Conservation (phyloP, 257 asterid species). For the Cinchona pubescens region DNA sequence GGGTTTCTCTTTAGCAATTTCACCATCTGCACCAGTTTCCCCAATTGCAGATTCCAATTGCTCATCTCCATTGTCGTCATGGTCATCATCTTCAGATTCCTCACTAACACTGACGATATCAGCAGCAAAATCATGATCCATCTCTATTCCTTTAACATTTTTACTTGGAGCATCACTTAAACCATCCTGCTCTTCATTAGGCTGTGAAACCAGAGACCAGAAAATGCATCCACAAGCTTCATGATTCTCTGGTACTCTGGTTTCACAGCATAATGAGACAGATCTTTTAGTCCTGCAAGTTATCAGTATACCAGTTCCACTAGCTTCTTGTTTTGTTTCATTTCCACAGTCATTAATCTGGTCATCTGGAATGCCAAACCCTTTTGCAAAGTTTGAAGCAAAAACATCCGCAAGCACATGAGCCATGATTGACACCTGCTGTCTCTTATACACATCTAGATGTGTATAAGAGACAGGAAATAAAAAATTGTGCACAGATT, state of each 20-base stretch:
- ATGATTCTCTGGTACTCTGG: conserved; percentile 72
- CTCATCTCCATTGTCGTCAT: conserved; percentile 52
- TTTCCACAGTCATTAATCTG: conserved; percentile 40
- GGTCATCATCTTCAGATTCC: conserved; percentile 66
- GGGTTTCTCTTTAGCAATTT: conserved; percentile 74
- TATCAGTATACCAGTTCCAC: conserved; percentile 96
- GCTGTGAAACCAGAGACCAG: conserved; percentile 40
- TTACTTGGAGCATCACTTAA: conserved; percentile 52
- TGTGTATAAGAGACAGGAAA: too few species aligned
- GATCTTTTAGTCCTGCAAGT: conserved; percentile 77
- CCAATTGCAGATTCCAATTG: conserved; percentile 84
- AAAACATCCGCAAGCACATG: conserved; percentile 66
- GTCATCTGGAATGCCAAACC: conserved; percentile 70
- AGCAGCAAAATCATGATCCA: conserved; percentile 82
- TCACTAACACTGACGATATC: conserved; percentile 68
- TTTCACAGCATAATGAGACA: too few species aligned
- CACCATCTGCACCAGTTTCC: conserved; percentile 60
- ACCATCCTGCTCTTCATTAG: conserved; percentile 48
- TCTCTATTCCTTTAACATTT: conserved; percentile 83
- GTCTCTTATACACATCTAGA: neutral
- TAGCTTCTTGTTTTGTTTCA: conserved; percentile 59
- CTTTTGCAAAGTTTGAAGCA: conserved; percentile 65
- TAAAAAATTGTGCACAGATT: neutral
- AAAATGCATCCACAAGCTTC: conserved; percentile 67
- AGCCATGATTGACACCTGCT: conserved; percentile 67